Evolutionary conservation across 352 stramenopile species (phyloP), one percentile per base, ranked within the genome.

Genomic region (Phytophthora uliginosa): DNA sequence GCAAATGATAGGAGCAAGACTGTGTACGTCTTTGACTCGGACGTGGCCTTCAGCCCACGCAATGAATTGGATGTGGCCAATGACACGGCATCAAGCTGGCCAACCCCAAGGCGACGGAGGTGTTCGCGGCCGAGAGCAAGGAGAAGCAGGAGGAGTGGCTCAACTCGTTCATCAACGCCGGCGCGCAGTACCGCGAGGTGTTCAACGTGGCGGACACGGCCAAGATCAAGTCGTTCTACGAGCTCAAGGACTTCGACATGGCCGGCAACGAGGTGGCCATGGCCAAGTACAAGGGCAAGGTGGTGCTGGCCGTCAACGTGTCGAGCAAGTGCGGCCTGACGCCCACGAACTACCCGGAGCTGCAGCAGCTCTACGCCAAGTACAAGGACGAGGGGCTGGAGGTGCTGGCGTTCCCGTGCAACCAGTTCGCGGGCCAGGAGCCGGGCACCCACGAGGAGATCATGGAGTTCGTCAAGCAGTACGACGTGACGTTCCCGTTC

Each of bases 281-380:
- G 73, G 75, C 78, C 3, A 75, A 77, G 47, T 97, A 86, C 69
- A 79, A 82, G 59, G 86, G 88, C 34, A 80, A 91, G 38, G 82
- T 94, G 22, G 52, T 85, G 54, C 73, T 91, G 47, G 73, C 92
- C 20, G 86, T 95, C 2, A 96, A 96, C 65, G 89, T 95, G 22
- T 89, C 87, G 7, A 90, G 81, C 17, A 88, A 93, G 84, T 95
- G 88, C 85, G 89, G 88, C 26, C 77, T 92, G 26, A 95, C 89
- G 18, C 86, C 90, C 65, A 72, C 70, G 59, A 95, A 97, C 76
- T 96, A 97, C 86, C 89, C 85, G 76, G 85, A 98, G 83, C 84
- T 96, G 48, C 73, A 73, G 24, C 71, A 91, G 66, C 59, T 96
- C 3, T 71, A 79, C 51, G 79, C 90, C 53, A 92, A 95, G 63